Base-by-base conservation (phyloP, 1,284 basidiomycete species). In the Prillingera fragicola region DNA sequence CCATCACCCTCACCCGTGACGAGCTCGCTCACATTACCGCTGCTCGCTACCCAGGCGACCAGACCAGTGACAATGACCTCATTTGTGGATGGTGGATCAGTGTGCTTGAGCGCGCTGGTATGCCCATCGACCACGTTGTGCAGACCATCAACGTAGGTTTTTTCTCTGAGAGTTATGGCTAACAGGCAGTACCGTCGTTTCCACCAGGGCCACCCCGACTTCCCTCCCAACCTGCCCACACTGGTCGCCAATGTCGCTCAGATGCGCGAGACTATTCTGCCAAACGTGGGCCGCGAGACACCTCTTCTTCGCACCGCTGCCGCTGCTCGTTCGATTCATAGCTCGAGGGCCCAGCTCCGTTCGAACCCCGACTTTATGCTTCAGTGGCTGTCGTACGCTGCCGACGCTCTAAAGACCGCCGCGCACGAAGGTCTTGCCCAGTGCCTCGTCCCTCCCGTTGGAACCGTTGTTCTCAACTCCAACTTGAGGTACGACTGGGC, bases 161-260 rank as follows among this genome's bases (percentile, higher is more conserved):
- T 10, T 7, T 1, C 12, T 5, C 23, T 10, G 3, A 4, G 3
- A 15, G 8, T 13, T 8, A 22, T 28, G 17, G 19, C 45, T 38
- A 8, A 31, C 38, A 17, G 14, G 2, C 45, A 61, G 59, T 59
- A 61, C 41, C 55, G 59, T 29, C 35, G 34, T 23, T 48, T 54
- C 31, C 50, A 52, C 43, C 32, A 43, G n/a, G 43, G 32, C 23
- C 50, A 59, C 43, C 50, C 47, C 12, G 52, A 43, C 3, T 61
- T 59, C 49, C 59, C 59, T 8, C 34, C 38, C 27, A 54, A 48
- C 38, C 50, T 59, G 9, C 28, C 48, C 3, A 50, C 47, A 5
- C 52, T 60, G 2, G 47, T 37, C 3, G 53, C 56, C 27, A 62
- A 62, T 45, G 60, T 57, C 21, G 53, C 60, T 18, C 56, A 59